Base-by-base conservation (phyloP, 495 filamentous ascomycete genomes). In the Lasiosphaeris hirsuta region DNA sequence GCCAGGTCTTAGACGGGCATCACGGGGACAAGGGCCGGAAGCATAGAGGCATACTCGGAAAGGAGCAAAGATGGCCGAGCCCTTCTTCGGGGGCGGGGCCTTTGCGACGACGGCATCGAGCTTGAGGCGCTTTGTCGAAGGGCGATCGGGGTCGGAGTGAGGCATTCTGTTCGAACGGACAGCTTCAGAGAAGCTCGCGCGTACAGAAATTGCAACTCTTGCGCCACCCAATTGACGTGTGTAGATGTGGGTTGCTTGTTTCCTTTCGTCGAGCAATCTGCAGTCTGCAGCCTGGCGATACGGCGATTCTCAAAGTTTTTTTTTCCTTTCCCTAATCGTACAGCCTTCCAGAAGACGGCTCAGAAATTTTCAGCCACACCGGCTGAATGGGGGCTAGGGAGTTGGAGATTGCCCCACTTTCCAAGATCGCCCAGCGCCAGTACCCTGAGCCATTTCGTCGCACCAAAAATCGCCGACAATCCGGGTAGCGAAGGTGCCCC, bases 31-130 rank as follows among this genome's bases (percentile, higher is more conserved):
- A 62, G 43, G 51, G 18, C 7, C 15, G 8, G 17, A 50, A 10
- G n/a, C n/a, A n/a, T n/a, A n/a, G n/a, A n/a, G n/a, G 77, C 86
- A 63, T 85, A 95, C 92, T 66, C 93, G 76, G 70, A 90, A 97
- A 7, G 94, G 94, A 42, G 92, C 88, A 74, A 97, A 95, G 59
- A 97, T 89, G 61, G 83, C 81, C 8, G 93, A 91, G 46, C 81
- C 78, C 36, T 64, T 63, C 9, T 67, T 63, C 18, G 71, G 52
- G 37, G 69, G 61, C 42, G 76, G 63, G 39, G 62, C 34, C 54
- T 67, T 72, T 55, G 63, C 62, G 62, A 68, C 23, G 23, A 30
- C 68, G 58, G 54, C 60, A 54, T 71, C 67, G 59, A 80, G 68
- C 73, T 85, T 90, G 69, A 87, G 87, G 42, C 88, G 82, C 72